phyloP scores from a whole-genome alignment of 176 grass and related monocot genomes.

The bread wheat (Triticum aestivum) region DNA sequence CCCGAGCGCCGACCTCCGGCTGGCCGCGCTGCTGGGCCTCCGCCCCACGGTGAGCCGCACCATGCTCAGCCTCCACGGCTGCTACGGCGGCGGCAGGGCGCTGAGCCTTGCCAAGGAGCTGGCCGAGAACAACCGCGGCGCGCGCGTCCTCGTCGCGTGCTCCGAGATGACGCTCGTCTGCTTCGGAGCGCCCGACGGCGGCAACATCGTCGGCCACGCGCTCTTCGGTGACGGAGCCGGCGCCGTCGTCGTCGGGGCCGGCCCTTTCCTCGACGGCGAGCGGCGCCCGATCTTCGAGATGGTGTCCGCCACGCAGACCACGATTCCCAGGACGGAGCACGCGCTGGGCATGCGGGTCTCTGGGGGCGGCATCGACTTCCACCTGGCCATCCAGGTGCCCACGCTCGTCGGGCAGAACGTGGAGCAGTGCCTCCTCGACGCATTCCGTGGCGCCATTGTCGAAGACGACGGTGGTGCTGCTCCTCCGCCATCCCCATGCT shows the following conservation, averaged over 20 bases:
- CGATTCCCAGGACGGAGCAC: conserved; percentile 40
- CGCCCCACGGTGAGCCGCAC: conserved; percentile 20
- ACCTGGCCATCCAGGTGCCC: conserved; percentile 39
- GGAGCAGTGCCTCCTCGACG: conserved; percentile 29
- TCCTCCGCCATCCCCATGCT: no score
- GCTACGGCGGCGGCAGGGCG: conserved; percentile 33
- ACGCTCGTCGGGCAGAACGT: conserved; percentile 39
- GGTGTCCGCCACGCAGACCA: conserved; percentile 38
- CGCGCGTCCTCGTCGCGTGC: conserved; percentile 44
- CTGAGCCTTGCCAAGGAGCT: conserved; percentile 60
- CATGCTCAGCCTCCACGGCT: conserved; percentile 43
- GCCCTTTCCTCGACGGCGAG: conserved; percentile 24
- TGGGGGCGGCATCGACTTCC: conserved; percentile 28
- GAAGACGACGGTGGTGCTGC: background rate
- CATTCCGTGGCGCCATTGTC: background rate
- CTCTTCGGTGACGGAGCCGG: conserved; percentile 48
- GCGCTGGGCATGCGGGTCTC: conserved; percentile 33
- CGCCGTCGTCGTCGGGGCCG: conserved; percentile 39
- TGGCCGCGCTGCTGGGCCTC: conserved; percentile 45
- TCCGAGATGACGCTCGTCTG: conserved; percentile 44
- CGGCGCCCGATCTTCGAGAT: conserved; percentile 47
- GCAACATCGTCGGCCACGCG: conserved; percentile 41
- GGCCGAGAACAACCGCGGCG: conserved; percentile 53
- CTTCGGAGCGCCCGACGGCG: conserved; percentile 25
- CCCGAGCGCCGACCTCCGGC: conserved; percentile 28